These are phyloP conservation scores for Fusarium beomiforme DNA, from an alignment of 2,329 filamentous ascomycete genomes.

Conservation along the genomic window DNA sequence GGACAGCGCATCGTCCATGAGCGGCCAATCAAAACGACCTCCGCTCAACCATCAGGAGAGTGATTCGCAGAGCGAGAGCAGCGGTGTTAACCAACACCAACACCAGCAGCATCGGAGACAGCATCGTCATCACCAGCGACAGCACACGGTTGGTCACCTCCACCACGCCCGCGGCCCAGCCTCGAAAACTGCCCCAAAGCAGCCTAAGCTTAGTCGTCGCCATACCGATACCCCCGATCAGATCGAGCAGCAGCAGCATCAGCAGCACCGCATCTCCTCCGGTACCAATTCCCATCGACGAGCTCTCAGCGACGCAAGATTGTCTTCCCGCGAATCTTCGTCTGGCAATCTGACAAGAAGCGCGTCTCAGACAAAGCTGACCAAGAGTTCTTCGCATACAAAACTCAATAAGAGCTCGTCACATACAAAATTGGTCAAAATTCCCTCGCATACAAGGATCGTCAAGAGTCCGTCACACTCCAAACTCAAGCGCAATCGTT, in stretches of 20 bases:
- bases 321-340: conserved; percentile 56
- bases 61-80: conserved; percentile 47
- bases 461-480: conserved; percentile 66
- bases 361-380: conserved; percentile 62
- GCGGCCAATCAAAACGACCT: conserved; percentile 67
- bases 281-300: conserved; percentile 56
- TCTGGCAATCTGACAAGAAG: conserved; percentile 62
- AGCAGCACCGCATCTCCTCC: conserved; percentile 24
- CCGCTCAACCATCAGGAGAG: conserved; percentile 50
- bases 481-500: conserved; percentile 51
- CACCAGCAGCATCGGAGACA: conserved; percentile 46
- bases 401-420: conserved; percentile 60
- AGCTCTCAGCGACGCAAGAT: conserved; percentile 61
- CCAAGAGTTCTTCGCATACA: conserved; percentile 64
- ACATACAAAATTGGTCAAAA: conserved; percentile 49
- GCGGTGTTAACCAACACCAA: conserved; percentile 45
- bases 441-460: conserved; percentile 53
- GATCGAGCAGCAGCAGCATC: conserved; percentile 43
- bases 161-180: conserved; percentile 63
- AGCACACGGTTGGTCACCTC: conserved; percentile 52
- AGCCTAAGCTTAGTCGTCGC: conserved; percentile 57
- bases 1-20: conserved; percentile 57
- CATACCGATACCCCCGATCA: conserved; percentile 52
- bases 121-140: conserved; percentile 48
- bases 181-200: conserved; percentile 60